Percentiles rank a stretch among this genome's conserved stretches.
phyloP scores from a whole-genome alignment of 1,139 yeast genomes.

The Candida glucosophila region DNA sequence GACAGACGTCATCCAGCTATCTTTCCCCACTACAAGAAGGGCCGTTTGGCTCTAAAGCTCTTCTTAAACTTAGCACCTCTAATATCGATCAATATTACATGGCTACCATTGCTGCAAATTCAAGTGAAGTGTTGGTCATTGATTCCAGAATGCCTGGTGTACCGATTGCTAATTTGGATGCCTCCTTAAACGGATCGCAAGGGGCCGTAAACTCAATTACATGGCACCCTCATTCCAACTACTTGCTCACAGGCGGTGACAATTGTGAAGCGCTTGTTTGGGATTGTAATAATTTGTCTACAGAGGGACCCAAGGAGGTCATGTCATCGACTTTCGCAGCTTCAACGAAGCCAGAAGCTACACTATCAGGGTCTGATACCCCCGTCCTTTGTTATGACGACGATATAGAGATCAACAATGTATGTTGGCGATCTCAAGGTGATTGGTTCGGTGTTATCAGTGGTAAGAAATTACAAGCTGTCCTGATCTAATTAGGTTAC shows the following conservation, averaged over 20 bases:
- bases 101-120: conserved; percentile 73
- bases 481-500: conserved; percentile 31
- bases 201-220: conserved; percentile 60
- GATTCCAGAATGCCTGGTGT: conserved; percentile 87
- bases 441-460: conserved; percentile 78
- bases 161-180: conserved; percentile 62
- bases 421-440: conserved; percentile 65
- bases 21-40: conserved; percentile 34
- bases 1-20: conserved; percentile 3
- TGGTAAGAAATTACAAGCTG: conserved; percentile 77
- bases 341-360: no score
- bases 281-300: conserved; percentile 46
- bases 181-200: conserved; percentile 45
- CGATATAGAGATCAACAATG: conserved; percentile 62
- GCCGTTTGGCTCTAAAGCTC: conserved; percentile 43
- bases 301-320: conserved; percentile 4
- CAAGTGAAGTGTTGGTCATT: conserved; percentile 57
- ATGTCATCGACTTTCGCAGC: conserved; percentile 18
- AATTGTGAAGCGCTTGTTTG: conserved; percentile 86
- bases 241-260: conserved; percentile 72
- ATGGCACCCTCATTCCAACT: conserved; percentile 78
- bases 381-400: conserved; percentile 54
- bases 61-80: conserved; percentile 69
- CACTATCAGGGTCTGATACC: no score
- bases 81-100: conserved; percentile 70